Evolutionary conservation across 805 yeast genomes (phyloP), one percentile per base, ranked within the genome.

Genomic region (Tetrapisispora fleetii): DNA sequence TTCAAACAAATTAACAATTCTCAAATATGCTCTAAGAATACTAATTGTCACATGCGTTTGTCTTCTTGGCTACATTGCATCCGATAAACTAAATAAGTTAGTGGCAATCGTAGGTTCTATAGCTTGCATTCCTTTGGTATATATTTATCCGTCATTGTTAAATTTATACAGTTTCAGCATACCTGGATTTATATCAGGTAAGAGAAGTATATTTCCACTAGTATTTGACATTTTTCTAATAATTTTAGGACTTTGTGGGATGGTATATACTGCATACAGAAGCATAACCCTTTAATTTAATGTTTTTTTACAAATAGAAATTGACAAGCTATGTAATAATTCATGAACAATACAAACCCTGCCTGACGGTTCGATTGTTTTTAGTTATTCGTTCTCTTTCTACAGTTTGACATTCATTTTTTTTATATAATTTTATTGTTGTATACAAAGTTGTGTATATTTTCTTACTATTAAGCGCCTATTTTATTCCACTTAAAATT

Each of bases 81-180:
- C 89, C 0, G 71, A 75, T 49, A 78, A 83, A 56, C 67, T 85
- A 51, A 91, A 85, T 61, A 73, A 71, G 52, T 82, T 85, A 65
- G 91, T 85, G 9, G 81, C 90, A 2, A 81, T 85, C 59, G 83
- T 85, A 43, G 95, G 95, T 3, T 83, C 89, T 46, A 81, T 85
- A 67, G 90, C 91, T 1, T 85, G 95, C 58, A 83, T 85, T 50
- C 95, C 95, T 2, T 73, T 85, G 67, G 91, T 85, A 7, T 85
- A 85, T 67, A 81, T 85, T 79, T 84, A 85, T 58, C 93, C 95
- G 8, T 91, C 93, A 18, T 71, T 85, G 72, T 67, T 85, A 47
- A 91, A 85, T 58, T 70, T 79, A 47, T 76, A 70, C 58, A 68
- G 79, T 46, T 77, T 80, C 52, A 70, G 72, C 9, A 56, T 66